Conservation (phyloP, 2,329 filamentous ascomycete genomes). For the Pseudogymnoascus sp. region DNA sequence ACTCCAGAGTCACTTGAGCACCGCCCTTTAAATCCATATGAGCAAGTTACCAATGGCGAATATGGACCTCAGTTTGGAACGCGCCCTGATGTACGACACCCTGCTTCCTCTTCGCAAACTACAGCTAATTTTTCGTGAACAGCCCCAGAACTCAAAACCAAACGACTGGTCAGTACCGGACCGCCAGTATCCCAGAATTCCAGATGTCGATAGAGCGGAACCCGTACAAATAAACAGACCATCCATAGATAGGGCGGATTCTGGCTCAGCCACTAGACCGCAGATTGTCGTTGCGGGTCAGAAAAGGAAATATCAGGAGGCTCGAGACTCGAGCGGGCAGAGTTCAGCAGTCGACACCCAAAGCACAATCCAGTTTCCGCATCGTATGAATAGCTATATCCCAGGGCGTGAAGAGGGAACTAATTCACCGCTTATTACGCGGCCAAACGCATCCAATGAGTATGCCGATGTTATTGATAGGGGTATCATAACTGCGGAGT, state of each 20-base stretch:
- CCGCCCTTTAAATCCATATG: slow-evolving; percentile 22
- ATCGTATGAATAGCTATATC: not conserved
- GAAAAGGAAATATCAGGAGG: slow-evolving; percentile 28
- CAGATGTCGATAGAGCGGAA: slow-evolving; percentile 22
- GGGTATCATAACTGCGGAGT: slow-evolving; percentile 47
- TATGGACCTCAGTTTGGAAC: slow-evolving; percentile 21
- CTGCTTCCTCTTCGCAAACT: not conserved
- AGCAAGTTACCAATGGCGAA: slow-evolving; percentile 28
- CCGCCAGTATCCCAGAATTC: slow-evolving; percentile 21
- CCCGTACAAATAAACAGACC: not conserved
- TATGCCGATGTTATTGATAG: slow-evolving; percentile 44
- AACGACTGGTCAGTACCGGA: slow-evolving; percentile 20
- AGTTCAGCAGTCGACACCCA: slow-evolving; percentile 1
- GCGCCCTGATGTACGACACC: slow-evolving; percentile 18
- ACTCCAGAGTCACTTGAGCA: not conserved
- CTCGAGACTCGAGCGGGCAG: slow-evolving; percentile 15
- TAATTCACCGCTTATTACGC: not conserved
- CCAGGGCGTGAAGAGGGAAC: not conserved
- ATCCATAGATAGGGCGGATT: slow-evolving; percentile 1
- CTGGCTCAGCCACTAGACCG: slow-evolving; percentile 11
- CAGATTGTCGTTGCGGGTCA: slow-evolving; percentile 29
- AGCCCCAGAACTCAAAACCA: slow-evolving; percentile 1
- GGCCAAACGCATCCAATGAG: slow-evolving; percentile 21
- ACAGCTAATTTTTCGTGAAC: not conserved
- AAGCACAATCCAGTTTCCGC: not conserved